phyloP scores from a whole-genome alignment of 139 green algal species.

The Ulvella scutata region DNA sequence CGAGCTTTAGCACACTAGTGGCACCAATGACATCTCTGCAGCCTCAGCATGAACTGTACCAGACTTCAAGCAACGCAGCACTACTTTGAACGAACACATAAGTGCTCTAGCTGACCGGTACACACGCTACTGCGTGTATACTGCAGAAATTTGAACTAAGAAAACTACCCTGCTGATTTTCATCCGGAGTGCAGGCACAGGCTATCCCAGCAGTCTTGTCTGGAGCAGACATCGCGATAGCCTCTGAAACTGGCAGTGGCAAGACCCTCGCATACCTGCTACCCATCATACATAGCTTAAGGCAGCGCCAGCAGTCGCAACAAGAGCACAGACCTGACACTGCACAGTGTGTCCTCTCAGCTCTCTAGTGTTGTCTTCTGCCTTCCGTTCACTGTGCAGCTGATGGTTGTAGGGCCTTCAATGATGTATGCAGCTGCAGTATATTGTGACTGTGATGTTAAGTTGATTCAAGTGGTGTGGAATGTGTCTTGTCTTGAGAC shows the following conservation, averaged over 20 bases:
- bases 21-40: background rate
- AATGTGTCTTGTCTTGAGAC: background rate
- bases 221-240: conserved; percentile 60
- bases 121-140: background rate
- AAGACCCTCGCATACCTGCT: conserved; percentile 90
- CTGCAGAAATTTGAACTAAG: background rate
- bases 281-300: conserved; percentile 45
- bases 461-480: background rate
- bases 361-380: background rate
- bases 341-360: background rate
- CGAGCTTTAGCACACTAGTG: background rate
- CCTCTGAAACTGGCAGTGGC: conserved; percentile 90
- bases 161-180: background rate
- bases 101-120: background rate
- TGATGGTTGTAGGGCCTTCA: background rate
- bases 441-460: background rate
- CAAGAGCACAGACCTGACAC: background rate
- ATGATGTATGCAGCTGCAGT: background rate
- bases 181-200: conserved; percentile 27
- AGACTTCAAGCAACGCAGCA: background rate
- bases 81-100: background rate
- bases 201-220: conserved; percentile 31
- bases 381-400: background rate
- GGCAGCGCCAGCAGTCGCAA: conserved; percentile 10
- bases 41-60: background rate